Conservation (phyloP, 768 basidiomycete genomes). For the Polyporus arcularius region DNA sequence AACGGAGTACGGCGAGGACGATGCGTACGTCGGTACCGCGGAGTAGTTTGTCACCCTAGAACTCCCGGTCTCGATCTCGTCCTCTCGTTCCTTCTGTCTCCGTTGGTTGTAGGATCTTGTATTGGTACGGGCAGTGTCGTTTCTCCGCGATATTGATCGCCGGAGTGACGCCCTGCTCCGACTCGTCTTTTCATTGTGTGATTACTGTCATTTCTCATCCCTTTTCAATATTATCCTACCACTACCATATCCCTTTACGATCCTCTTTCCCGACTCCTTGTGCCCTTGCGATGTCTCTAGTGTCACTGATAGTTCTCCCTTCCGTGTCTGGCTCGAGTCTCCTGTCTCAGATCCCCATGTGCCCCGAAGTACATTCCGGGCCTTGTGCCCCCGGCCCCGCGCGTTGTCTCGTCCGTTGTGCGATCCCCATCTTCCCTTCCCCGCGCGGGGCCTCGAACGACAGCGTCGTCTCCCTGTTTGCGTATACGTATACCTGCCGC, state of each 20-base stretch:
- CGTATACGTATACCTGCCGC: neutral
- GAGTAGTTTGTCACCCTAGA: conserved; percentile 7
- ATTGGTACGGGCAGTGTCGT: conserved; percentile 4
- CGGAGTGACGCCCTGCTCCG: neutral
- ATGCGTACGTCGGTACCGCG: conserved; percentile 32
- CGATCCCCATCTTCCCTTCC: neutral
- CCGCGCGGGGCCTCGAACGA: conserved; percentile 9
- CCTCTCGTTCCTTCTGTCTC: neutral
- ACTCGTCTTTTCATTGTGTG: neutral
- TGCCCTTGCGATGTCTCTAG: neutral
- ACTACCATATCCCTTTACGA: conserved; percentile 8
- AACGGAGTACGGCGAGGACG: conserved; percentile 29
- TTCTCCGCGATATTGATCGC: neutral
- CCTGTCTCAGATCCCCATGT: neutral
- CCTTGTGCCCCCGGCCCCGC: neutral
- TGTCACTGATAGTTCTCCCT: neutral
- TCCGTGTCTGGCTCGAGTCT: neutral
- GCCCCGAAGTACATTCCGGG: neutral
- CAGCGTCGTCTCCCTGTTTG: conserved; percentile 14
- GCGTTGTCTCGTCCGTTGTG: neutral
- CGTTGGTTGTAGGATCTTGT: conserved; percentile 20
- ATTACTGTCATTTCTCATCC: conserved; percentile 6
- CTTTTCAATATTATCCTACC: neutral
- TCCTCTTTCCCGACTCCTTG: neutral
- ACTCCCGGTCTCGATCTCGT: neutral